Evolutionary conservation across 148 eudicot species (phyloP).

Genomic region (Suaeda aralocaspica): DNA sequence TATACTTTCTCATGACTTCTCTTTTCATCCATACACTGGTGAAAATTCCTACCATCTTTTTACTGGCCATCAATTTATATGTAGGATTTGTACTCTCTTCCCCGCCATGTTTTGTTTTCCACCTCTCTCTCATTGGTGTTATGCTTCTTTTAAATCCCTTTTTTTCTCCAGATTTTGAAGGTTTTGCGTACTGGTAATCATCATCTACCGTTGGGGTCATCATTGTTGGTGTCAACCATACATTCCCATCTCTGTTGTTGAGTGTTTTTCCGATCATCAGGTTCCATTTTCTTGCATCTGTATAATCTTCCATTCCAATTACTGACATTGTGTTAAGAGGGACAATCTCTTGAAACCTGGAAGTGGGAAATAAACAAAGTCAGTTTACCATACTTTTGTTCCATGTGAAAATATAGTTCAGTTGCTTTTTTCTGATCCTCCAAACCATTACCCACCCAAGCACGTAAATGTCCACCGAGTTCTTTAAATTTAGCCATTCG

Average conservation of each 20-base stretch:
- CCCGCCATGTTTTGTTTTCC: conserved; percentile 21
- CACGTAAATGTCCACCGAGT: conserved; percentile 51
- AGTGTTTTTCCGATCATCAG: conserved; percentile 68
- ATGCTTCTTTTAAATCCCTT: conserved; percentile 17
- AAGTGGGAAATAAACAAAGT: conserved; percentile 2
- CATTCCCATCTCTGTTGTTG: conserved; percentile 65
- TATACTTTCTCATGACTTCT: conserved; percentile 39
- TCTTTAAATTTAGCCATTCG: conserved; percentile 51
- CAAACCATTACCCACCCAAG: conserved; percentile 43
- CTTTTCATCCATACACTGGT: conserved; percentile 43
- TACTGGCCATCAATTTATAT: conserved; percentile 42
- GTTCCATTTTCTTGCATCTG: conserved; percentile 69
- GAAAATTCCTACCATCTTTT: conserved; percentile 62
- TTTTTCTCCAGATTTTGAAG: conserved; percentile 33
- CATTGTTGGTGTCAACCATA: conserved; percentile 61
- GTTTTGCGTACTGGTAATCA: conserved; percentile 43
- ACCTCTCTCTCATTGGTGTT: conserved; percentile 32
- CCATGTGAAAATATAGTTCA: not conserved
- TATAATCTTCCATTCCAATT: conserved; percentile 58
- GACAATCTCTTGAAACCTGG: conserved; percentile 77
- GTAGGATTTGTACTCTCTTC: conserved; percentile 34
- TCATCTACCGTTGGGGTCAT: conserved; percentile 39
- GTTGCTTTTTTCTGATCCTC: not conserved
- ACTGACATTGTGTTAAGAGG: conserved; percentile 63
- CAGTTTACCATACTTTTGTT: not conserved